Conservation (phyloP, 1,139 yeast genomes). For the Yamadazyma pseudoaaseri region DNA sequence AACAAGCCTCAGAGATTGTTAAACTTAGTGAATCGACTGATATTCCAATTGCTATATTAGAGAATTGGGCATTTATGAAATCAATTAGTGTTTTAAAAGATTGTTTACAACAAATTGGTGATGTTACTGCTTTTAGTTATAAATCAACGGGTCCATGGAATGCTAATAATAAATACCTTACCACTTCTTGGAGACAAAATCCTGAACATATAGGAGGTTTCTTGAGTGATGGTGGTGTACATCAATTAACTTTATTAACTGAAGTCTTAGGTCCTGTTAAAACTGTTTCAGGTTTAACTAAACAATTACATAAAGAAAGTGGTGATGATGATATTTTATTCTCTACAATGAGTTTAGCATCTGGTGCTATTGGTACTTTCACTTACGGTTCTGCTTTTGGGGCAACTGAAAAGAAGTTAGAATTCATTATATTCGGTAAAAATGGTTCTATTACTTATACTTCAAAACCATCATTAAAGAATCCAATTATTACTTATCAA, state of each 20-base stretch:
- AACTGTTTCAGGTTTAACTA: constrained; percentile 68
- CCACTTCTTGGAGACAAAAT: constrained; percentile 79
- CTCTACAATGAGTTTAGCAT: constrained; percentile 60
- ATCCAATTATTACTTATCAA: constrained; percentile 49
- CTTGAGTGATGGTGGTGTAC: constrained; percentile 93
- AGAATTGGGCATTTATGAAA: constrained; percentile 77
- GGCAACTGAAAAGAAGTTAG: constrained; percentile 66
- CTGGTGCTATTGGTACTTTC: constrained; percentile 80
- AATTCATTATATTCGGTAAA: constrained; percentile 70
- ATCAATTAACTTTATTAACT: constrained; percentile 83
- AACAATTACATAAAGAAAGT: constrained; percentile 69
- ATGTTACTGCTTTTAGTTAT: constrained; percentile 72
- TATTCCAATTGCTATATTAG: constrained; percentile 73
- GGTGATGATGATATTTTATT: constrained; percentile 81
- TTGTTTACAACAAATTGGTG: constrained; percentile 69
- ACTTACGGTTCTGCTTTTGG: constrained; percentile 92
- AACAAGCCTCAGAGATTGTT: constrained; percentile 79
- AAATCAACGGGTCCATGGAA: constrained; percentile 81
- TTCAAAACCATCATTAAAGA: constrained; percentile 50
- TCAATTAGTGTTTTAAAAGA: constrained; percentile 51
- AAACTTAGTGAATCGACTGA: constrained; percentile 55
- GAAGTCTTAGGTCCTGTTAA: constrained; percentile 76
- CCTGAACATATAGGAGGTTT: constrained; percentile 93
- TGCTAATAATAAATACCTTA: constrained; percentile 59
- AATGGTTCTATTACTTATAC: constrained; percentile 72